These are phyloP conservation scores for Pichia nanzhaoensis DNA, from an alignment of 805 yeast species.

Conservation along the genomic window DNA sequence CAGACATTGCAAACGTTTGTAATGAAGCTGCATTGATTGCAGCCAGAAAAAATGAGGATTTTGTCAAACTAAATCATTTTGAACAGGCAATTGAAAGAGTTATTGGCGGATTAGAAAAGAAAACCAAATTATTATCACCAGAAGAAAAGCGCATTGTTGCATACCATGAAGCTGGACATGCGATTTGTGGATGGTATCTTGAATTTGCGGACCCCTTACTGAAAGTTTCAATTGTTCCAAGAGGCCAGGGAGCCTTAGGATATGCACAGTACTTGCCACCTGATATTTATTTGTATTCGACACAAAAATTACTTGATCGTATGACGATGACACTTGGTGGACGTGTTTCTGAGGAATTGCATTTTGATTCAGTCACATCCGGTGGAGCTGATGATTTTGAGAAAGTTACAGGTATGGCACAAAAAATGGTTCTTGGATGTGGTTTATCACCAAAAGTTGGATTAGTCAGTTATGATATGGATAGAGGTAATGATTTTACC, in stretches of 20 bases:
- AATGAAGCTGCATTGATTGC: slow-evolving; percentile 93
- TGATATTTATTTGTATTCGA: slow-evolving; percentile 72
- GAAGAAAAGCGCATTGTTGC: slow-evolving; percentile 85
- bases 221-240: slow-evolving; percentile 90
- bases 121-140: slow-evolving; percentile 67
- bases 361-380: slow-evolving; percentile 79
- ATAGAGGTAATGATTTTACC: slow-evolving; percentile 42
- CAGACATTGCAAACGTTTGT: slow-evolving; percentile 91
- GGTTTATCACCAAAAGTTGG: slow-evolving; percentile 89
- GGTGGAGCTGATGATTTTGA: slow-evolving; percentile 93
- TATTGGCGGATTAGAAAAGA: slow-evolving; percentile 88
- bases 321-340: slow-evolving; percentile 97
- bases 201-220: slow-evolving; percentile 84
- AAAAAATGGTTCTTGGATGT: slow-evolving; percentile 77
- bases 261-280: slow-evolving; percentile 93
- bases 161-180: slow-evolving; percentile 96
- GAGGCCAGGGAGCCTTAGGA: slow-evolving; percentile 94
- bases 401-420: slow-evolving; percentile 84
- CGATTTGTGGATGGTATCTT: slow-evolving; percentile 90
- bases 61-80: slow-evolving; percentile 65
- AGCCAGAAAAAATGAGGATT: slow-evolving; percentile 63
- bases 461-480: slow-evolving; percentile 43
- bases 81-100: slow-evolving; percentile 93
- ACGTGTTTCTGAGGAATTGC: slow-evolving; percentile 83
- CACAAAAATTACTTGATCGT: slow-evolving; percentile 70